A percentile compares a stretch with the other conserved stretches of the same genome.
phyloP scores from a whole-genome alignment of 1,284 basidiomycete genomes.

The Irpex rosettiformis region DNA sequence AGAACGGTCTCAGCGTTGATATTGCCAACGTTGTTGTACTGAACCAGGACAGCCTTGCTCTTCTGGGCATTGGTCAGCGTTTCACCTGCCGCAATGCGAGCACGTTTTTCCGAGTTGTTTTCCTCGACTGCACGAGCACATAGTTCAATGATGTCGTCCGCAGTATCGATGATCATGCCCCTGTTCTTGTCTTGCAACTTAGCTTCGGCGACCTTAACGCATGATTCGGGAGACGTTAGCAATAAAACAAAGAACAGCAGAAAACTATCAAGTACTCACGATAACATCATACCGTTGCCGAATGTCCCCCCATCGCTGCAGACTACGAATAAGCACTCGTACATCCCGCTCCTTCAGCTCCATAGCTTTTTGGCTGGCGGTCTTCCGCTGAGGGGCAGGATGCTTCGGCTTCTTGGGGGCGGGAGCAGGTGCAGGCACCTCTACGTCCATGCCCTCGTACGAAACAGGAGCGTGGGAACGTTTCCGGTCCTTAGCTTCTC shows the following conservation, averaged over 20 bases:
- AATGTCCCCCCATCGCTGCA: conserved; percentile 98
- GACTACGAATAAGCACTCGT: conserved; percentile 90
- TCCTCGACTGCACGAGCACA: conserved; percentile 85
- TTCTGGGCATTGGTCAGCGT: conserved; percentile 82
- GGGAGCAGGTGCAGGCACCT: conserved; percentile 58
- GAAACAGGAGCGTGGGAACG: conserved; percentile 84
- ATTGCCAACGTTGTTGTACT: conserved; percentile 85
- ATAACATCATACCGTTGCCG: conserved; percentile 93
- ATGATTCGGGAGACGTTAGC: conserved; percentile 6
- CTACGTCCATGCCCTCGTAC: conserved; percentile 90
- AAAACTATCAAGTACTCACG: conserved; percentile 45
- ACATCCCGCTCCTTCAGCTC: conserved; percentile 97
- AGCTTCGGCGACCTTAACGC: conserved; percentile 77
- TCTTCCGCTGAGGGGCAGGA: conserved; percentile 71
- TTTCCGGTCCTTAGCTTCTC: conserved; percentile 63
- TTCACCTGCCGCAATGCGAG: conserved; percentile 79
- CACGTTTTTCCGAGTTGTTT: conserved; percentile 78
- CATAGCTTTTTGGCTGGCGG: conserved; percentile 89
- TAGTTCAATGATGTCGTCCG: conserved; percentile 89
- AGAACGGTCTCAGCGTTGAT: conserved; percentile 98
- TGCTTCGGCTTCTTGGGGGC: conserved; percentile 72
- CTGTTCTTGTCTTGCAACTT: conserved; percentile 95
- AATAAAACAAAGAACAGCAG: background rate
- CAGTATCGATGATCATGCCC: conserved; percentile 85
- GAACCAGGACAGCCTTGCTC: conserved; percentile 93